A percentile compares a stretch with the other conserved stretches of the same genome.
Conservation (phyloP, 2,329 filamentous ascomycete species). For the Fusarium newnesense region DNA sequence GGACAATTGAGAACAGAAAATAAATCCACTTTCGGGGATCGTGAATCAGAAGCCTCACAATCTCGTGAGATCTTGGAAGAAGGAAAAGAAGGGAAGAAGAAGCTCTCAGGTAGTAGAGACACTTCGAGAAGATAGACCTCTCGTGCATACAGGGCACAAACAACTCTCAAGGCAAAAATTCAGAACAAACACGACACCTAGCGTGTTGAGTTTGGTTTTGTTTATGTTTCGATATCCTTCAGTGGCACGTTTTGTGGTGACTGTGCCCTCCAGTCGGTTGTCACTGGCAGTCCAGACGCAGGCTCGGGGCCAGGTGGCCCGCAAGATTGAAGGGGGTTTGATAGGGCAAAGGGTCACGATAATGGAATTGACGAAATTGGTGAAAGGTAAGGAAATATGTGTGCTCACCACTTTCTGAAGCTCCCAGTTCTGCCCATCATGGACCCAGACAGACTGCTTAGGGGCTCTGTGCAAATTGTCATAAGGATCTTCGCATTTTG, state of each 20-base stretch:
- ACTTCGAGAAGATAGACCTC: neutral
- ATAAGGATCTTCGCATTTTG: conserved; percentile 56
- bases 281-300: conserved; percentile 13
- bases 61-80: conserved; percentile 1
- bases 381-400: neutral
- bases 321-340: neutral
- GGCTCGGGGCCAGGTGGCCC: neutral
- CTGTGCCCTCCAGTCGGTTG: neutral
- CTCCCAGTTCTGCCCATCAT: conserved; percentile 50
- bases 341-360: neutral
- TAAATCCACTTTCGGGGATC: neutral
- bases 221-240: neutral
- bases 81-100: neutral
- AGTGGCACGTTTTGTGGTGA: neutral
- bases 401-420: conserved; percentile 54
- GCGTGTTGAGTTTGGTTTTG: neutral
- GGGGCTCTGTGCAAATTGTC: conserved; percentile 51
- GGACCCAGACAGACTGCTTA: conserved; percentile 56
- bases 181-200: neutral
- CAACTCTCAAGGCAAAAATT: neutral
- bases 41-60: conserved; percentile 23
- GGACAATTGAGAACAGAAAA: neutral
- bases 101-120: neutral
- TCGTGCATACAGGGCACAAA: neutral
- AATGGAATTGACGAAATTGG: neutral